These are phyloP conservation scores for Boletus tomentosulus DNA, from an alignment of 768 basidiomycete genomes.

Conservation along the genomic window DNA sequence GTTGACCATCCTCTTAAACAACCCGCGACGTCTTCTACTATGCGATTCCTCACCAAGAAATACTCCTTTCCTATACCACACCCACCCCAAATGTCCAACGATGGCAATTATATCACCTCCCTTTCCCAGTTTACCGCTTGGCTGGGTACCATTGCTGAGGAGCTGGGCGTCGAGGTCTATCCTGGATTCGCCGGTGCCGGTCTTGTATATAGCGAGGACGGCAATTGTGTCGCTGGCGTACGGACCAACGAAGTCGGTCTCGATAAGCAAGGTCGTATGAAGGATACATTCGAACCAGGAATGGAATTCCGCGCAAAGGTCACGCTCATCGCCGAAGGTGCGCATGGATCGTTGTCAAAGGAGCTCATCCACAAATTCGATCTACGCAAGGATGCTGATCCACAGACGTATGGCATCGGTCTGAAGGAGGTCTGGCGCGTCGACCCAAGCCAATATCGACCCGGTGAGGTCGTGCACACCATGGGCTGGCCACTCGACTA, in stretches of 20 bases:
- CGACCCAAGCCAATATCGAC: slow-evolving; percentile 52
- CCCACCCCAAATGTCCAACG: slow-evolving; percentile 95
- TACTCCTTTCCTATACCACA: slow-evolving; percentile 81
- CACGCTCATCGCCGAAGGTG: slow-evolving; percentile 91
- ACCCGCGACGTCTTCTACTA: slow-evolving; percentile 69
- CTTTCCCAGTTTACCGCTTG: slow-evolving; percentile 87
- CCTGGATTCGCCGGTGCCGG: slow-evolving; percentile 94
- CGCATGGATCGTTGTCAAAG: slow-evolving; percentile 89
- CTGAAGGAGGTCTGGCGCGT: slow-evolving; percentile 98
- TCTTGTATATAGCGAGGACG: slow-evolving; percentile 62
- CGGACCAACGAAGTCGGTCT: slow-evolving; percentile 93
- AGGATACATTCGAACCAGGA: slow-evolving; percentile 90
- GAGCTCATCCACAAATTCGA: slow-evolving; percentile 69
- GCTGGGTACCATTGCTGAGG: slow-evolving; percentile 84
- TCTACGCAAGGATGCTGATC: slow-evolving; percentile 61
- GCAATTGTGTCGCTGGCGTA: slow-evolving; percentile 51
- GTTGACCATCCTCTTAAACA: slow-evolving; percentile 76
- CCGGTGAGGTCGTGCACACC: slow-evolving; percentile 84
- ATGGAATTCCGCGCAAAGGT: slow-evolving; percentile 94
- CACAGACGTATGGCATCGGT: slow-evolving; percentile 95
- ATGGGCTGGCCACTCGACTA: slow-evolving; percentile 89
- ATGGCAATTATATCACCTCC: slow-evolving; percentile 90
- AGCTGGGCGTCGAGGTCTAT: slow-evolving; percentile 89
- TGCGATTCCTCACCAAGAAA: slow-evolving; percentile 79
- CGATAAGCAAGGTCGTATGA: slow-evolving; percentile 68